These are phyloP conservation scores for Paramecium sonneborni DNA, from an alignment of 73 alveolate species.

Conservation along the genomic window DNA sequence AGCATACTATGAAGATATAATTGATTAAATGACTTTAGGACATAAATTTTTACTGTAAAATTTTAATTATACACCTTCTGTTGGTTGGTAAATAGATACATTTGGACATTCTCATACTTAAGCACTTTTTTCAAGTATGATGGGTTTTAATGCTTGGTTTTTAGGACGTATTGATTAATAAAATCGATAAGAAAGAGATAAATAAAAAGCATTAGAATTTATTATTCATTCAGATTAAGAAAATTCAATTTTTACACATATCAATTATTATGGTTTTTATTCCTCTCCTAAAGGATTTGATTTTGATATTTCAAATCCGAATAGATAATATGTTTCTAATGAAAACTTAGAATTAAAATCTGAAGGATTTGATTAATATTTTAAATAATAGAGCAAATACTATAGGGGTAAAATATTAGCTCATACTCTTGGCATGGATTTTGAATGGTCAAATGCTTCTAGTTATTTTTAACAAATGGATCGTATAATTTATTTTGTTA, in stretches of 20 bases:
- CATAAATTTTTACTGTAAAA: constrained; percentile 84
- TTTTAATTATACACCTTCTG: constrained; percentile 80
- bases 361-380: constrained; percentile 12
- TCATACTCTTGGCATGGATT: constrained; percentile 76
- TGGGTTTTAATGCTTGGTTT: constrained; percentile 95
- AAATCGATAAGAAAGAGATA: constrained; percentile 73
- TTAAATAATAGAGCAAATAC: neutral
- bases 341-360: neutral
- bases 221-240: constrained; percentile 68
- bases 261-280: constrained; percentile 57
- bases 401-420: constrained; percentile 69
- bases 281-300: constrained; percentile 57
- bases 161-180: constrained; percentile 90
- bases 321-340: neutral
- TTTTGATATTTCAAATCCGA: neutral
- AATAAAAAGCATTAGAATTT: constrained; percentile 83
- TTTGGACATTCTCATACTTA: constrained; percentile 93
- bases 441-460: constrained; percentile 72
- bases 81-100: constrained; percentile 96
- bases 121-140: constrained; percentile 85
- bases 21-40: constrained; percentile 90
- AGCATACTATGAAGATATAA: constrained; percentile 87
- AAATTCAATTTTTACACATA: constrained; percentile 60
- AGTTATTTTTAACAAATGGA: constrained; percentile 72
- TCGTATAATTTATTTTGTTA: constrained; percentile 69